These are phyloP conservation scores for Annulohypoxylon nitens DNA, from an alignment of 495 filamentous ascomycete species.

Conservation along the genomic window DNA sequence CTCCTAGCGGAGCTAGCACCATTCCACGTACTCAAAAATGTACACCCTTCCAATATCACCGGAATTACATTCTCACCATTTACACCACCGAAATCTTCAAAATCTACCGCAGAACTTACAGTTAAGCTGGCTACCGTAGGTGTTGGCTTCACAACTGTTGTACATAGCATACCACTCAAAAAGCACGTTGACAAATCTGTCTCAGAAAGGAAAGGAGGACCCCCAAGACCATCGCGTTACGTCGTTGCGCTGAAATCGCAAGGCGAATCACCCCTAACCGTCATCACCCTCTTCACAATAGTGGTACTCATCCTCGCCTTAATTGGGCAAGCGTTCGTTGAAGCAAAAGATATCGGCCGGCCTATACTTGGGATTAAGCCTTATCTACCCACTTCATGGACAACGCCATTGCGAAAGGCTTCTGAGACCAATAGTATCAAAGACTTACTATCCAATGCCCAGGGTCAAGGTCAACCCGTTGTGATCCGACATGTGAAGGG, in stretches of 20 bases:
- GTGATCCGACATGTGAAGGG: constrained; percentile 46
- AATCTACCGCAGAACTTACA: constrained; percentile 67
- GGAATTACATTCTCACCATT: constrained; percentile 84
- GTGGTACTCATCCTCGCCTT: constrained; percentile 69
- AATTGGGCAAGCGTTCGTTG: constrained; percentile 74
- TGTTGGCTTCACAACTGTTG: constrained; percentile 85
- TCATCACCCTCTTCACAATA: constrained; percentile 64
- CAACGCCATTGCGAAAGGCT: constrained; percentile 41
- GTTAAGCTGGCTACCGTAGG: constrained; percentile 84
- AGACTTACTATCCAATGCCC: constrained; percentile 43
- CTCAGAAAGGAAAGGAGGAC: constrained; percentile 58
- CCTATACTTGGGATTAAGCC: constrained; percentile 63
- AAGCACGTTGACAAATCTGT: constrained; percentile 60
- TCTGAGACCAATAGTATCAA: constrained; percentile 39
- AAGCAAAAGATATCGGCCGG: constrained; percentile 72
- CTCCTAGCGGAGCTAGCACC: constrained; percentile 69
- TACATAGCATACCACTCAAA: constrained; percentile 83
- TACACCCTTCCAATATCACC: constrained; percentile 89
- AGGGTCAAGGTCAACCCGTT: constrained; percentile 39
- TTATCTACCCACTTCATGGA: constrained; percentile 50
- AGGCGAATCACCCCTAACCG: constrained; percentile 60
- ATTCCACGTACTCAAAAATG: constrained; percentile 75
- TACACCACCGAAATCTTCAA: constrained; percentile 63
- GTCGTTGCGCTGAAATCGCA: constrained; percentile 72
- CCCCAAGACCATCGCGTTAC: constrained; percentile 68